Percentiles rank a stretch among this genome's conserved stretches.
These are phyloP conservation scores for Xylogone sp. DNA, from an alignment of 2,329 filamentous ascomycete species.

Conservation along the genomic window DNA sequence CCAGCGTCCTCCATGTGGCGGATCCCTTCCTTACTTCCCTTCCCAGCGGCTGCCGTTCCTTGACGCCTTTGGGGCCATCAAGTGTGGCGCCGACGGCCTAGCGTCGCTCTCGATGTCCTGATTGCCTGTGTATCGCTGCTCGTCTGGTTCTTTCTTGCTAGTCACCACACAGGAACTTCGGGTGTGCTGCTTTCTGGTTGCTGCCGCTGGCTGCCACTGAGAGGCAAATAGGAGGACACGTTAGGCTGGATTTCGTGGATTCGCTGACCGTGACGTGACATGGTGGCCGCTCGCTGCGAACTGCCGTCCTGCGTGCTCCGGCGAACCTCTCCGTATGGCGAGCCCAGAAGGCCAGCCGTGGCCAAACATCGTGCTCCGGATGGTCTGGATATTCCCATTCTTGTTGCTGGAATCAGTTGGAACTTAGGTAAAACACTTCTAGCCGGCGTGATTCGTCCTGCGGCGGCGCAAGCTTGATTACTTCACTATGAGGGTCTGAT, in stretches of 20 bases:
- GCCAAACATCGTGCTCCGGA: not conserved
- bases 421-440: not conserved
- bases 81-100: not conserved
- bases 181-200: no score
- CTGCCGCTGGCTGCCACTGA: no score
- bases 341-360: not conserved
- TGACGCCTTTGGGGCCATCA: not conserved
- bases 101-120: no score
- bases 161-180: no score
- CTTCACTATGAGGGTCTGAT: not conserved
- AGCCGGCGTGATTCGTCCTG: not conserved
- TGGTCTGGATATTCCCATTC: not conserved
- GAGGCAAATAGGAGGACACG: no score
- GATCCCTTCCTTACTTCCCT: not conserved
- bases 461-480: not conserved
- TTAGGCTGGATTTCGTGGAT: no score
- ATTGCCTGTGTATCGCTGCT: no score
- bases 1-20: not conserved
- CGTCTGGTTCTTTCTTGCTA: no score
- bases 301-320: not conserved
- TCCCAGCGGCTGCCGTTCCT: not conserved
- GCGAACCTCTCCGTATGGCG: not conserved
- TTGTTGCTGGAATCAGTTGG: not conserved
- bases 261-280: not conserved
- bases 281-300: not conserved